These are phyloP conservation scores for Fusarium sp. DNA, from an alignment of 2,329 filamentous ascomycete species.

Conservation along the genomic window DNA sequence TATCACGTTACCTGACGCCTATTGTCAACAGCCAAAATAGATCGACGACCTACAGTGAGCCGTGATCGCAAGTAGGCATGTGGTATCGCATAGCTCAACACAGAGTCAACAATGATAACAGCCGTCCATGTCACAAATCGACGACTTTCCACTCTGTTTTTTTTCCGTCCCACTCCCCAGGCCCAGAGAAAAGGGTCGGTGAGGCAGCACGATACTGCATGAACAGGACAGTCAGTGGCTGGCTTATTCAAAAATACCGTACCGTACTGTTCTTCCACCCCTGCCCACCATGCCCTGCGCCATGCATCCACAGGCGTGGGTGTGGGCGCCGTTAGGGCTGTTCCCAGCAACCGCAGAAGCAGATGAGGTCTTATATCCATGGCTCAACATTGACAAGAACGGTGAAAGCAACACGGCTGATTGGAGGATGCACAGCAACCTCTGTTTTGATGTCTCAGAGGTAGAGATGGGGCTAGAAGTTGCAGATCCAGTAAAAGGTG, in stretches of 20 bases:
- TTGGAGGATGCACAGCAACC: constrained; percentile 37
- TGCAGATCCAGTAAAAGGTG: constrained; percentile 17
- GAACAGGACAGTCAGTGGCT: constrained; percentile 53
- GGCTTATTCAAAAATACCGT: constrained; percentile 40
- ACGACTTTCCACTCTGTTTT: constrained; percentile 40
- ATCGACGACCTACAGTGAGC: constrained; percentile 6
- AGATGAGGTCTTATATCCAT: constrained; percentile 20
- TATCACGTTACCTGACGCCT: constrained; percentile 5
- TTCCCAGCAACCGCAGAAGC: constrained; percentile 37
- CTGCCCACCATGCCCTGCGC: constrained; percentile 41
- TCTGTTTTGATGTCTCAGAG: constrained; percentile 23
- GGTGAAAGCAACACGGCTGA: constrained; percentile 47
- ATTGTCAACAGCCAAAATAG: constrained; percentile 2
- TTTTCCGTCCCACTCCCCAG: constrained; percentile 37
- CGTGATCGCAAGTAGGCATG: background rate
- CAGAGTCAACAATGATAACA: constrained; percentile 26
- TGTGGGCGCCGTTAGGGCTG: constrained; percentile 49
- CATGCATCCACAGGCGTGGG: constrained; percentile 44
- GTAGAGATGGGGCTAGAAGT: constrained; percentile 30
- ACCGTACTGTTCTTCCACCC: constrained; percentile 39
- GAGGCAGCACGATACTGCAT: constrained; percentile 52
- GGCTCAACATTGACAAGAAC: constrained; percentile 38
- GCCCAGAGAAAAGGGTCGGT: constrained; percentile 49
- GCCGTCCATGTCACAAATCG: constrained; percentile 18
- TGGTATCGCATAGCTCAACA: background rate